Conservation (phyloP, 73 alveolate genomes). For the Stentor coeruleus region DNA sequence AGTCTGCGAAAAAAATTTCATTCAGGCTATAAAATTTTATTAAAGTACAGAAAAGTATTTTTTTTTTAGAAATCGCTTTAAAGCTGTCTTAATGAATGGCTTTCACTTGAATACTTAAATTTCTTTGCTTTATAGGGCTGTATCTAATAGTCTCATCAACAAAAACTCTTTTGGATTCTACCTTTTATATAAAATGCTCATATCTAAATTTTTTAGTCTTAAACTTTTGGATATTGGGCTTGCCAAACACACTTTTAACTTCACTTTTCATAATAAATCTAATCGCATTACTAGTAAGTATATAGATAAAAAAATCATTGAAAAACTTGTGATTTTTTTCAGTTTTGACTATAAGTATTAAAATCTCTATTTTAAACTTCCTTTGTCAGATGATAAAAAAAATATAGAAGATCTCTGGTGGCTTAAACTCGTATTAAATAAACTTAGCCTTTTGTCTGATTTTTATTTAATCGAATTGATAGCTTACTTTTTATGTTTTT, state of each 20-base stretch:
- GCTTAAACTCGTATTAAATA: no score
- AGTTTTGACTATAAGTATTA: no score
- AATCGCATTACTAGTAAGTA: conserved; percentile 90
- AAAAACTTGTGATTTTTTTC: conserved; percentile 90
- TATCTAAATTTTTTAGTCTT: conserved; percentile 93
- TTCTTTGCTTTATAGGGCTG: conserved; percentile 93
- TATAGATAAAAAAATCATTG: conserved; percentile 90
- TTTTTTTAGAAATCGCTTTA: conserved; percentile 52
- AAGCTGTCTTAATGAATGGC: conserved; percentile 57
- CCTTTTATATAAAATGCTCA: conserved; percentile 95
- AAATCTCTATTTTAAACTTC: no score
- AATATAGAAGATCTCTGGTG: no score
- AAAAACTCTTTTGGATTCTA: conserved; percentile 88
- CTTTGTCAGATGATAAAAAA: no score
- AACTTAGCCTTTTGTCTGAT: no score
- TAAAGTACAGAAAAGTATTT: conserved; percentile 41
- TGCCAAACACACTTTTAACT: conserved; percentile 79
- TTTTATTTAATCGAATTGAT: no score
- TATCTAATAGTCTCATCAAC: conserved; percentile 91
- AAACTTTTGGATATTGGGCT: conserved; percentile 94
- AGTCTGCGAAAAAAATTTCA: no score
- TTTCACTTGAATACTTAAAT: conserved; percentile 91
- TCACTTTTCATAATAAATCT: conserved; percentile 69
- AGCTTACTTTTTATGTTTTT: no score
- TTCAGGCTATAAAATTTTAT: conserved; percentile 58